These are phyloP conservation scores for Plasmodium gaboni DNA, from an alignment of 169 alveolate genomes.

Conservation along the genomic window DNA sequence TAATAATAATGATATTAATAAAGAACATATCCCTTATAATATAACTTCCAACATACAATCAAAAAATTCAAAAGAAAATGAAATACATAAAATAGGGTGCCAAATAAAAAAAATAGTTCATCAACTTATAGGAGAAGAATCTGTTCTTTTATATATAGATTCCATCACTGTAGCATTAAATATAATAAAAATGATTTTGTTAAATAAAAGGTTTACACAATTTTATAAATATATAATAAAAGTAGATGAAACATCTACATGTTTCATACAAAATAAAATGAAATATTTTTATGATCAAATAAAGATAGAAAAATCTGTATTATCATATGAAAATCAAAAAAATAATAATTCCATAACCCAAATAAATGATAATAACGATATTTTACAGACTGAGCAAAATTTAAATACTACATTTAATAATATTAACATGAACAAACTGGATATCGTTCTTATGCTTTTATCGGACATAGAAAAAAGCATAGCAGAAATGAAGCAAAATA, in stretches of 20 bases:
- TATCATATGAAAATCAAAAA: constrained; percentile 18
- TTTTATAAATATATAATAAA: constrained; percentile 42
- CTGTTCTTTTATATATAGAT: constrained; percentile 40
- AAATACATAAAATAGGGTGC: constrained; percentile 48
- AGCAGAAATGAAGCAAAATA: neutral
- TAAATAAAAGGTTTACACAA: constrained; percentile 46
- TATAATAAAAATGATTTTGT: constrained; percentile 58
- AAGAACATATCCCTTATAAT: neutral
- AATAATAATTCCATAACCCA: neutral
- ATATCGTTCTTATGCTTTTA: constrained; percentile 27
- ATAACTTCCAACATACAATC: neutral
- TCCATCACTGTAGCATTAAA: constrained; percentile 71
- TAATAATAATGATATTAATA: neutral
- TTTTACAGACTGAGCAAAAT: neutral
- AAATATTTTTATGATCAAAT: constrained; percentile 57
- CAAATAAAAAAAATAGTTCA: constrained; percentile 51
- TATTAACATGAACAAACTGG: constrained; percentile 21
- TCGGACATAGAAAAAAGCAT: constrained; percentile 11
- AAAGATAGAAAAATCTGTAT: constrained; percentile 45
- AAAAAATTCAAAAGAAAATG: neutral
- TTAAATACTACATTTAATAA: neutral
- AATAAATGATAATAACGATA: neutral
- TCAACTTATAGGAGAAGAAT: constrained; percentile 55
- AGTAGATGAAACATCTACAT: constrained; percentile 31
- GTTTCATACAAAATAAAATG: constrained; percentile 70